Conservation (phyloP, 2,329 filamentous ascomycete genomes). For the Epichloe sp. region DNA sequence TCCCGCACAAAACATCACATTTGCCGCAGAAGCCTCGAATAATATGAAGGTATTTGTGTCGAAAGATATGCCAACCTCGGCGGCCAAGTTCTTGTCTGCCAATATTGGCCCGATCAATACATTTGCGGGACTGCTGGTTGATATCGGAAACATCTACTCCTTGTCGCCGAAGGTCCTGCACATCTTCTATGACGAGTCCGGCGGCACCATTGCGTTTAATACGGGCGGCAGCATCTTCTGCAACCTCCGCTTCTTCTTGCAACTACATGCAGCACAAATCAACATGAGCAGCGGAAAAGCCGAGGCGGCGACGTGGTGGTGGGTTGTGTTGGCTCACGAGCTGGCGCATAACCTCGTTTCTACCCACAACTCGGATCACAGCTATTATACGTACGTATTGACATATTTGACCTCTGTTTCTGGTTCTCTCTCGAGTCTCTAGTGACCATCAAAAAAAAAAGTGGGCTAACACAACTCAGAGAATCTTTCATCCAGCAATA, state of each 20-base stretch:
- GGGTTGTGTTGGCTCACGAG: constrained; percentile 90
- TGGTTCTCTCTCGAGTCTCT: background rate
- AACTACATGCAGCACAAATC: constrained; percentile 53
- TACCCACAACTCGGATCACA: constrained; percentile 66
- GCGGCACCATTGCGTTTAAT: constrained; percentile 88
- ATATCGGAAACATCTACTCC: constrained; percentile 60
- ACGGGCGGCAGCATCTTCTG: constrained; percentile 78
- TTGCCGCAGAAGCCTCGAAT: constrained; percentile 55
- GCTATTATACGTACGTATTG: constrained; percentile 58
- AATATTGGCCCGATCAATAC: constrained; percentile 50
- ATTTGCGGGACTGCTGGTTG: constrained; percentile 57
- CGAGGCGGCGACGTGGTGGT: constrained; percentile 78
- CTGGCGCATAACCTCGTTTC: constrained; percentile 83
- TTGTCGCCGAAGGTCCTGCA: constrained; percentile 58
- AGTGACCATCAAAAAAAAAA: background rate
- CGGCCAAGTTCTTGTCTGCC: constrained; percentile 41
- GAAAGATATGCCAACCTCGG: constrained; percentile 34
- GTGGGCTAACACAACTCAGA: constrained; percentile 21
- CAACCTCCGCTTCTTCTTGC: constrained; percentile 77
- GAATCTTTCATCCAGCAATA: constrained; percentile 70
- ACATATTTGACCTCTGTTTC: background rate
- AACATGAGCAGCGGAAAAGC: constrained; percentile 31
- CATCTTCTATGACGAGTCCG: constrained; percentile 72
- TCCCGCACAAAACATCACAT: constrained; percentile 58
- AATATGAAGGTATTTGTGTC: constrained; percentile 64